Evolutionary conservation across 1,284 basidiomycete genomes (phyloP).

Genomic region (Mycena sp.): DNA sequence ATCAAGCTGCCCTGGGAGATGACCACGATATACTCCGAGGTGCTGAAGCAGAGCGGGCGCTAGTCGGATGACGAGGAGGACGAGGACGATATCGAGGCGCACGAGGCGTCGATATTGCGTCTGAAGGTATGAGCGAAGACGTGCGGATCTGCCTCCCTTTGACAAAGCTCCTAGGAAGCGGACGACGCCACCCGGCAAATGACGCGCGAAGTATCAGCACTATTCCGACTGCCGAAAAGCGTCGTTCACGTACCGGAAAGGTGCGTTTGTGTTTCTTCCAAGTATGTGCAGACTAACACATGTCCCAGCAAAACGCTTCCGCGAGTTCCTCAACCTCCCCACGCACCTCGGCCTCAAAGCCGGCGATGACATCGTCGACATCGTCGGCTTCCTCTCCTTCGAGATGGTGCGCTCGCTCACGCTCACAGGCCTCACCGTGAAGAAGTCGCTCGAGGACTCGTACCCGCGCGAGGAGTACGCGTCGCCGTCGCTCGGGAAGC

Average conservation of each 20-base stretch:
- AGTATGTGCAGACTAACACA: neutral
- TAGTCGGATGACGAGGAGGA: too few species aligned
- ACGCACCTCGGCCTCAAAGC: slow-evolving; percentile 90
- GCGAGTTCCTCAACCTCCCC: slow-evolving; percentile 95
- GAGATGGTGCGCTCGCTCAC: slow-evolving; percentile 96
- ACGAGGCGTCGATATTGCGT: too few species aligned
- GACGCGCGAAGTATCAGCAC: too few species aligned
- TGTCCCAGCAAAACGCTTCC: slow-evolving; percentile 86
- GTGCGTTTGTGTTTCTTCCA: slow-evolving; percentile 48
- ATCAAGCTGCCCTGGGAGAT: slow-evolving; percentile 98
- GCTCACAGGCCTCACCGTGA: slow-evolving; percentile 85
- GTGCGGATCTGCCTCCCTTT: neutral
- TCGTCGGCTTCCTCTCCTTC: slow-evolving; percentile 95
- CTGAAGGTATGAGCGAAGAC: slow-evolving; percentile 66
- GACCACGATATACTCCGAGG: slow-evolving; percentile 90
- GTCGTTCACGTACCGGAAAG: slow-evolving; percentile 96
- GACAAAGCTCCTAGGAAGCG: slow-evolving; percentile 71
- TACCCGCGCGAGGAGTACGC: slow-evolving; percentile 62
- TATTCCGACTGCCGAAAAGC: slow-evolving; percentile 97
- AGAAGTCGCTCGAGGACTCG: slow-evolving; percentile 80
- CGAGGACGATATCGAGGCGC: too few species aligned
- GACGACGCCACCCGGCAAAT: slow-evolving; percentile 96
- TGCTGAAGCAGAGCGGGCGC: too few species aligned
- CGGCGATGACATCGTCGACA: too few species aligned
- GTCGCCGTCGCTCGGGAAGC: slow-evolving; percentile 73